phyloP scores from a whole-genome alignment of 2,329 filamentous ascomycete species.

The Allantophomopsis lycopodina region DNA sequence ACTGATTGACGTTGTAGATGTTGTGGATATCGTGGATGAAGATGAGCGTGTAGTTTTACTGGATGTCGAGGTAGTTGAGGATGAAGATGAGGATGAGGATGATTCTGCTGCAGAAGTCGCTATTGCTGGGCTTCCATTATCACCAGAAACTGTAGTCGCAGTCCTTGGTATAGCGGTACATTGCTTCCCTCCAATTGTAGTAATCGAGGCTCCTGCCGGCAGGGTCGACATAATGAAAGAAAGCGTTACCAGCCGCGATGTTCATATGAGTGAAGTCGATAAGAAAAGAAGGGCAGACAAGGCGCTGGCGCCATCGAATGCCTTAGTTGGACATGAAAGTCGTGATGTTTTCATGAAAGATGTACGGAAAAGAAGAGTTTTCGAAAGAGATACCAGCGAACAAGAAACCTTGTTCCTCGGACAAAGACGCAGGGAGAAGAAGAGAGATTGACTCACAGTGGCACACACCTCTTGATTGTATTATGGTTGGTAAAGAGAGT shows the following conservation, averaged over 20 bases:
- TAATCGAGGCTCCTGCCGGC: constrained; percentile 28
- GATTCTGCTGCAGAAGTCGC: background rate
- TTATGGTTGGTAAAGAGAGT: no score
- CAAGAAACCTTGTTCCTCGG: no score
- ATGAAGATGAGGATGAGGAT: no score
- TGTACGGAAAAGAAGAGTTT: no score
- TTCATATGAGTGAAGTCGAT: background rate
- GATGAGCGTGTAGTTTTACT: background rate
- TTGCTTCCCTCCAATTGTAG: constrained; percentile 29
- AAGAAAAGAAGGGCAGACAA: background rate
- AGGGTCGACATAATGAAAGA: constrained; percentile 10
- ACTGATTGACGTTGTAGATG: no score
- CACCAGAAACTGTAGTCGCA: background rate
- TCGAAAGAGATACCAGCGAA: no score
- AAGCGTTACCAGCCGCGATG: background rate
- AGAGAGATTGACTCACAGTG: no score
- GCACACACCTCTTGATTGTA: no score
- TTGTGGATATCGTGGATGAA: background rate
- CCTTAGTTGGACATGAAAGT: no score
- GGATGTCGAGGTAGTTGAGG: constrained; percentile 3
- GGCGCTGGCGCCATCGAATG: no score
- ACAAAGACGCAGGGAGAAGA: no score
- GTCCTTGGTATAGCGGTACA: constrained; percentile 33
- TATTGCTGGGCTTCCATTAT: constrained; percentile 5
- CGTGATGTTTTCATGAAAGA: no score